phyloP scores from a whole-genome alignment of 1,139 yeast genomes.

The Meyerozyma athensensis region DNA sequence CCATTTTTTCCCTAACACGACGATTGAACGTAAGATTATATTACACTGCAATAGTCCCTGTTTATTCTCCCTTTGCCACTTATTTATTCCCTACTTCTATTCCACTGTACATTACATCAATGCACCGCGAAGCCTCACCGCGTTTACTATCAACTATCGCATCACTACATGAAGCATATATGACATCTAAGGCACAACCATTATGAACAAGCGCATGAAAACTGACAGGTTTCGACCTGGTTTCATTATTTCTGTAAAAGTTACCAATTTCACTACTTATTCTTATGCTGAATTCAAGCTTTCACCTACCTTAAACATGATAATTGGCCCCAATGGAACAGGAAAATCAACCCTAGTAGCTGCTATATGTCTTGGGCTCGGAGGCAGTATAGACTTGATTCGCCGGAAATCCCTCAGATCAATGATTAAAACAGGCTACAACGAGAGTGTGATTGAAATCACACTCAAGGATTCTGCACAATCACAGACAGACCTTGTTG shows the following conservation, averaged over 20 bases:
- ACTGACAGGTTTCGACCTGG: conserved; percentile 46
- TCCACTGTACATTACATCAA: too few species aligned
- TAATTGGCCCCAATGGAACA: conserved; percentile 95
- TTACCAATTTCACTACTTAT: conserved; percentile 81
- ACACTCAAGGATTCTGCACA: conserved; percentile 48
- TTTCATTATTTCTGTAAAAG: conserved; percentile 58
- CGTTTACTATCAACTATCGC: too few species aligned
- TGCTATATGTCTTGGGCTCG: conserved; percentile 87
- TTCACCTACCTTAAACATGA: conserved; percentile 85
- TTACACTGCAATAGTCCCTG: too few species aligned
- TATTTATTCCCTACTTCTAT: too few species aligned
- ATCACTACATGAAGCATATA: too few species aligned
- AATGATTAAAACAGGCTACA: conserved; percentile 73
- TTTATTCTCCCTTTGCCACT: too few species aligned
- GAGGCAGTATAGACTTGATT: conserved; percentile 71
- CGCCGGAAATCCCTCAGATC: conserved; percentile 74
- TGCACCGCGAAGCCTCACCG: too few species aligned
- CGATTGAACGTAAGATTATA: too few species aligned
- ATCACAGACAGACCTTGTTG: conserved; percentile 16
- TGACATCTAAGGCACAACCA: background rate
- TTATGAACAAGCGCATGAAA: background rate
- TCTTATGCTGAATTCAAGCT: conserved; percentile 69
- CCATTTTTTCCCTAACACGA: too few species aligned
- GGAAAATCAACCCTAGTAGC: conserved; percentile 95
- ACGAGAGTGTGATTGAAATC: conserved; percentile 54